Percentiles rank a stretch among this genome's conserved stretches.
Conservation (phyloP, 2,329 filamentous ascomycete species). For the Hypoxylon sp. region DNA sequence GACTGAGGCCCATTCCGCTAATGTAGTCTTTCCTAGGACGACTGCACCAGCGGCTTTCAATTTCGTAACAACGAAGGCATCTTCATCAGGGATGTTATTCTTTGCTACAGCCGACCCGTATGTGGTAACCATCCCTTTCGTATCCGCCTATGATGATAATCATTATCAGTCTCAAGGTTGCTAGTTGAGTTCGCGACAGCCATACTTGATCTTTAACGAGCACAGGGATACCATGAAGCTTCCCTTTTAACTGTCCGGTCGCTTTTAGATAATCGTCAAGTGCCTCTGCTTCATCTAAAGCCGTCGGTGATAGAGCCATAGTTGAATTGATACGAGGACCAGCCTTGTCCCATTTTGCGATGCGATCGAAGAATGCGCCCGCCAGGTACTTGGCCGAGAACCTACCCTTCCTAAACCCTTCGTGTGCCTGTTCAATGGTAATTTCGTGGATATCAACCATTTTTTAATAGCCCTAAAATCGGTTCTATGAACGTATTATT, state of each 20-base stretch:
- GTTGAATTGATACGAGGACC: constrained; percentile 35
- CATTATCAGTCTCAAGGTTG: neutral
- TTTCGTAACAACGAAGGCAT: constrained; percentile 32
- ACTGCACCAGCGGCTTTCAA: constrained; percentile 37
- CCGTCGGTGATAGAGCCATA: constrained; percentile 32
- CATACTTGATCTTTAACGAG: constrained; percentile 37
- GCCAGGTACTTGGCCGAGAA: constrained; percentile 29
- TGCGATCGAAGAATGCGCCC: constrained; percentile 28
- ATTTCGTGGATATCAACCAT: constrained; percentile 33
- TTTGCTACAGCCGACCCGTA: constrained; percentile 30
- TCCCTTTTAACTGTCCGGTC: constrained; percentile 30
- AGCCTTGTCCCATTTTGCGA: constrained; percentile 33
- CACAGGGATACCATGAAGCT: constrained; percentile 36
- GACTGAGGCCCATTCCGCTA: constrained; percentile 35
- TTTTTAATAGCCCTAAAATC: too few relatives aligned
- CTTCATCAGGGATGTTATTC: constrained; percentile 29
- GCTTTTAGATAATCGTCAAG: constrained; percentile 27
- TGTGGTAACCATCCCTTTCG: constrained; percentile 33
- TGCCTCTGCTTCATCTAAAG: constrained; percentile 31
- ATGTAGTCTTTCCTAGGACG: constrained; percentile 38
- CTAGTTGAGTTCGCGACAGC: neutral
- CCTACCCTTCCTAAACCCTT: constrained; percentile 21
- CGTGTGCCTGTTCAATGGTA: constrained; percentile 33
- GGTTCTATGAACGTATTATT: too few relatives aligned
- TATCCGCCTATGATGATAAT: constrained; percentile 27